Base-by-base conservation (phyloP, 768 basidiomycete genomes). In the Boletus subparvulus region DNA sequence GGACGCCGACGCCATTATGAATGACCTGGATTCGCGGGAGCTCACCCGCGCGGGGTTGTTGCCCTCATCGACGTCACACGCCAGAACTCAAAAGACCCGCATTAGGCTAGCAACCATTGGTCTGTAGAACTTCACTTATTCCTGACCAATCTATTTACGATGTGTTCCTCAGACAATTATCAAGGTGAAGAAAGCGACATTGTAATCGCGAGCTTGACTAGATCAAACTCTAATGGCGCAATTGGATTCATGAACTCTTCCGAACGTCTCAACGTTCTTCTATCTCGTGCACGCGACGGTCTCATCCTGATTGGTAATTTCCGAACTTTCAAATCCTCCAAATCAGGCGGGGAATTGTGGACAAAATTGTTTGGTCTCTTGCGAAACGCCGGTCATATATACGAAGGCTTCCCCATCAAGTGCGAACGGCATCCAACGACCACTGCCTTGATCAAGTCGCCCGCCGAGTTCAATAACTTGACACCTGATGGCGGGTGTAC, bases 161-260 rank as follows among this genome's bases (percentile, higher is more conserved):
- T 30, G 17, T 13, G 7, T 24, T 30, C 21, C 26, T 1, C 42
- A 88, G 88, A 89, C 61, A 90, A 89, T 61, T 90, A 88, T 58
- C 88, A 89, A 64, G 87, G 87, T 3, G 88, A 89, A 65, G 87
- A 89, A 67, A 83, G 83, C 35, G 80, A 88, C 47, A 83, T 90
- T 47, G 83, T 90, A 26, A 71, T 90, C 35, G 75, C 78, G 6
- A 83, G 80, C 12, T 67, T 90, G 33, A 86, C 84, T 0, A 70
- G 87, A 47, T 87, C 85, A 59, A 88, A 90, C 55, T 6, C 71
- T 0, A 54, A 69, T 0, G 64, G 77, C 47, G 80, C 83, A 54
- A 88, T 89, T 24, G 87, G 88, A 1, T 89, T 90, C 71, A 87
- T 90, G 86, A 80, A 70, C 35, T 77, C 87, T 3, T 81, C 84